phyloP scores from a whole-genome alignment of 2,329 filamentous ascomycete species.

The Bimuria novae-zelandiae region DNA sequence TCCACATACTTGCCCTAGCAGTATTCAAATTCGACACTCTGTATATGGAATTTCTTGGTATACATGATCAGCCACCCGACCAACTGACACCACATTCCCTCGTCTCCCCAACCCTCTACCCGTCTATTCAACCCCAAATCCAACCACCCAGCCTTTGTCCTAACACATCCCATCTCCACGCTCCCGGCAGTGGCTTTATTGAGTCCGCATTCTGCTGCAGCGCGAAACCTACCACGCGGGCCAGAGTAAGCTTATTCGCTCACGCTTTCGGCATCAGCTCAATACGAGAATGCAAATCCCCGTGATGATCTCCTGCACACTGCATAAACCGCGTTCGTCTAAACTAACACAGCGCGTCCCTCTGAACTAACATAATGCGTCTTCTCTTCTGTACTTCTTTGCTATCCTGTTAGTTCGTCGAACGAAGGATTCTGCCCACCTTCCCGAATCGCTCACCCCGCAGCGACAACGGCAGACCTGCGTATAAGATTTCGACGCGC shows the following conservation, averaged over 20 bases:
- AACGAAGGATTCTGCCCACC: background rate
- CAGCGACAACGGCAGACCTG: background rate
- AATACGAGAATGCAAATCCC: background rate
- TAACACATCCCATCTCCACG: background rate
- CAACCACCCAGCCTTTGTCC: background rate
- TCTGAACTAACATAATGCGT: no score
- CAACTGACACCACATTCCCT: no score
- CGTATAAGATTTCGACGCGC: background rate
- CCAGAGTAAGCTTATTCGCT: slow-evolving; percentile 1
- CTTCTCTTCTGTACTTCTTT: no score
- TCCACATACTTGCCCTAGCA: no score
- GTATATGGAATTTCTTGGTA: no score
- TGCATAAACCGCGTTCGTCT: background rate
- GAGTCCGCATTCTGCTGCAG: background rate
- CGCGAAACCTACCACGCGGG: background rate
- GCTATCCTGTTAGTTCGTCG: no score
- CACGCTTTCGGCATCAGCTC: background rate
- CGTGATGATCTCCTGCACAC: background rate
- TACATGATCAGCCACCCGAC: no score
- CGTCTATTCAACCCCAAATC: background rate
- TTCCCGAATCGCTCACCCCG: background rate
- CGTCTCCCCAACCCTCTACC: no score
- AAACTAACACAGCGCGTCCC: no score
- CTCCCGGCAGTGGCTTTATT: background rate
- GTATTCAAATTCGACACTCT: no score